Evolutionary conservation across 2,329 filamentous ascomycete species (phyloP), one percentile per base, ranked within the genome.

Genomic region (Xylariaceae sp.): DNA sequence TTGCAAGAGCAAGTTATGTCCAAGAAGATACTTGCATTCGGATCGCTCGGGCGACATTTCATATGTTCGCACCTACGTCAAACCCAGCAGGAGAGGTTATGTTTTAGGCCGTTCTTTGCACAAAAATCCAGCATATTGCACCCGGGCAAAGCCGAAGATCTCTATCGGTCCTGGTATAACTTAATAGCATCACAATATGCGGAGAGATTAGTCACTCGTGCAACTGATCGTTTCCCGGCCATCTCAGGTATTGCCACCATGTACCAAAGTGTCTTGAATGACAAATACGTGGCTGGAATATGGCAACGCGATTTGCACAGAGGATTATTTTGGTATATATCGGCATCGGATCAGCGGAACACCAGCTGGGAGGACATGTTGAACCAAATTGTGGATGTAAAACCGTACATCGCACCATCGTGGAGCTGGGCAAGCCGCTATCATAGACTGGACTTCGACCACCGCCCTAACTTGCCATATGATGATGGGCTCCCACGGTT

Each of bases 1-100:
- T 33, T 48, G 2, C 45, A 42, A 30, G 45, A 43, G 12, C 3
- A 12, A n/a, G 6, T 32, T 11, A 43, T 48, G 39, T 47, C 45
- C 5, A 41, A 2, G 2, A 22, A 15, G 27, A 35, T 48, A 11
- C 17, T 48, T 5, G 18, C 30, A 14, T 48, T 48, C 31, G 45
- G 39, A 9, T 10, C 22, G 3, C n/a, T n/a, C 2, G 17, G 17
- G 14, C 11, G 17, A 2, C 30, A 42, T 41, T 19, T 42, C 19
- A 2, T n/a, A 5, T 48, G 45, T 19, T 15, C 38, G 38, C 32
- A 35, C 14, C 14, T 35, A 35, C 32, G 14, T 35, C 14, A 14
- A 35, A 35, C 10, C 10, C 32, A 14, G 32, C 10, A 10, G 32
- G 32, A 14, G 32, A 35, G 14, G 14, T 10, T 10, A 10, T 14